A percentile compares a stretch with the other conserved stretches of the same genome.
phyloP scores from a whole-genome alignment of 495 filamentous ascomycete species.

The Penicilliopsis zonata region DNA sequence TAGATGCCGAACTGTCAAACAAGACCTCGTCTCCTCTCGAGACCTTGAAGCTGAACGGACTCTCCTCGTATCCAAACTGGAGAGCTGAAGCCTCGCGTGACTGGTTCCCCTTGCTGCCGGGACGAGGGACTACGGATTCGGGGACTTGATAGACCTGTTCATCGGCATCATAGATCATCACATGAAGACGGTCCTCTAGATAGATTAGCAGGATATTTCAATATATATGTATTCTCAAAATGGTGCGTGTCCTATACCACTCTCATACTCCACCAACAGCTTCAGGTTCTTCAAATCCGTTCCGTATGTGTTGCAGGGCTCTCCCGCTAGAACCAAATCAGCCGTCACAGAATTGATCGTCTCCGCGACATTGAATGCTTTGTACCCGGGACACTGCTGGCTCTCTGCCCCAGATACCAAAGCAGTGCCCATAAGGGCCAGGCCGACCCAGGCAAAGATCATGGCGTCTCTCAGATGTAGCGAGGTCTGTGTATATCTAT shows the following conservation, averaged over 20 bases:
- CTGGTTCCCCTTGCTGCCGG: conserved; percentile 16
- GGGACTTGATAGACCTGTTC: conserved; percentile 72
- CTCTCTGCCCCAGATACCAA: conserved; percentile 10
- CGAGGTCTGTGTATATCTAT: too few species aligned
- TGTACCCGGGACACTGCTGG: conserved; percentile 57
- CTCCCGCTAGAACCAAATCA: conserved; percentile 53
- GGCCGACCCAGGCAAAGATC: too few species aligned
- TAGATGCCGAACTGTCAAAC: conserved; percentile 61
- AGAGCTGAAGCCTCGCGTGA: conserved; percentile 26
- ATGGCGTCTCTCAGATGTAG: too few species aligned
- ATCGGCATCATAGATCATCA: conserved; percentile 69
- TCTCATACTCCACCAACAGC: conserved; percentile 64
- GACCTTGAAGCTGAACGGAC: conserved; percentile 72
- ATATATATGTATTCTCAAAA: too few species aligned
- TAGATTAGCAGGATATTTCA: background rate
- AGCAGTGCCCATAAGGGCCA: conserved; percentile 20
- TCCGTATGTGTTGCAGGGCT: conserved; percentile 60
- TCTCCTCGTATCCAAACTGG: conserved; percentile 50
- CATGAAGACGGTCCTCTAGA: conserved; percentile 63
- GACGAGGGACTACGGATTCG: conserved; percentile 55
- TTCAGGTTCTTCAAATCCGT: conserved; percentile 53
- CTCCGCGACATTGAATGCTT: conserved; percentile 49
- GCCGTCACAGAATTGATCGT: conserved; percentile 31
- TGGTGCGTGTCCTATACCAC: conserved; percentile 43
- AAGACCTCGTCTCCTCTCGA: conserved; percentile 51